Evolutionary conservation across 306 rosid genomes (phyloP).

Genomic region (Dalbergia oliveri): DNA sequence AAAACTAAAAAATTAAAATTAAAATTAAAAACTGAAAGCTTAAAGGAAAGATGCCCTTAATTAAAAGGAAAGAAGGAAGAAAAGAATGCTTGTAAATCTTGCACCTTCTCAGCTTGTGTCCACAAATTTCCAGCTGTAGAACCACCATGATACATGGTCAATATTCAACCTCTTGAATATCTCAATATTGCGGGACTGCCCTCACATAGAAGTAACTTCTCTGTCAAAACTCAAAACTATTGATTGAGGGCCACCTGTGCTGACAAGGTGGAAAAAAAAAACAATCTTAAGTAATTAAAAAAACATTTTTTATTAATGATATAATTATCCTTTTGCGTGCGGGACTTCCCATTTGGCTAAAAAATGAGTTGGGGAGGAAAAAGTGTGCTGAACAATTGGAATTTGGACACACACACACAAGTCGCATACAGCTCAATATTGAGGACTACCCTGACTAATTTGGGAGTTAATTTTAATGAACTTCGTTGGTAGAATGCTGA

Average conservation of each 20-base stretch:
- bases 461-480: constrained; percentile 30
- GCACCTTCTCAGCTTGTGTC: constrained; percentile 34
- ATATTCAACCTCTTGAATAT: constrained; percentile 29
- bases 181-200: constrained; percentile 38
- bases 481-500: constrained; percentile 8
- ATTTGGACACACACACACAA: not conserved
- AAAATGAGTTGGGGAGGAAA: not conserved
- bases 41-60: too few relatives aligned
- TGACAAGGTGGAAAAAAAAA: constrained; percentile 31
- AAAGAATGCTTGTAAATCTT: not conserved
- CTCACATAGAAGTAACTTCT: constrained; percentile 38
- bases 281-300: constrained; percentile 10
- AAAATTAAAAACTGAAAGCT: too few relatives aligned
- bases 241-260: constrained; percentile 46
- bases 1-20: too few relatives aligned
- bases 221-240: constrained; percentile 28
- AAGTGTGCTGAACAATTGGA: not conserved
- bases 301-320: not conserved
- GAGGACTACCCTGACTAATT: constrained; percentile 14
- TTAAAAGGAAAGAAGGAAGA: not conserved
- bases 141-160: constrained; percentile 15
- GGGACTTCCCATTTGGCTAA: constrained; percentile 35
- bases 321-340: constrained; percentile 53
- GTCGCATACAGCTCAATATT: constrained; percentile 52
- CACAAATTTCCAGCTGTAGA: constrained; percentile 38